Base-by-base conservation (phyloP, 768 basidiomycete genomes). In the Psilocybe cyanescens region DNA sequence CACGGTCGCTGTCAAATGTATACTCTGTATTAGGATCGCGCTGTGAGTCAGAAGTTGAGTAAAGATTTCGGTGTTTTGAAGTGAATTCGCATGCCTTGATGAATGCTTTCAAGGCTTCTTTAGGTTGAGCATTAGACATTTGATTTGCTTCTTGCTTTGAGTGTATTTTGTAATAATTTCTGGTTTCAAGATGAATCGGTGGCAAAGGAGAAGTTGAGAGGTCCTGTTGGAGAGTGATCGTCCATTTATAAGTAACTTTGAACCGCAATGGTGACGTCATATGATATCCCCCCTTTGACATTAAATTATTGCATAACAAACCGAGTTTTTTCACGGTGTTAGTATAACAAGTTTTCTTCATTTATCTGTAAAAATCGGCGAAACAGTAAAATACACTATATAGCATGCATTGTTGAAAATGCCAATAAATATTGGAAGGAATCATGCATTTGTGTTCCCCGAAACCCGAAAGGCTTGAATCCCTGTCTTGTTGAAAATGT, bases 1-100 rank as follows among this genome's bases (percentile, higher is more conserved):
- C 83, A 44, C 83, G 79, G 63, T 85, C 83, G 66, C 82, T 84
- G 76, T 89, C 84, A 68, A 91, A 89, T 2, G 83, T 83, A 72
- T 89, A 90, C 37, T 71, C 68, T 51, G 81, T 75, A 31, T 79
- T 74, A 7, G 84, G 85, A 48, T 81, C 75, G 52, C 77, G 75
- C 86, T 87, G 68, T 29, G 41, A 47, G 16, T 16, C 17, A 33
- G 51, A 9, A 48, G 16, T 29, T 44, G 4, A 7, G 45, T 35
- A n/a, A 57, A 8, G 29, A 16, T 30, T 41, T 16, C 47, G 37
- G 7, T 39, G 16, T 8, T 51, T 5, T 4, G n/a, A 30, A 50
- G 5, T 30, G 28, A 24, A 4, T 17, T 9, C 2, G 51, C 78
- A n/a, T 55, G 82, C 84, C 56, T 72, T 72, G 51, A 84, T 71